Base-by-base conservation (phyloP, 2,329 filamentous ascomycete species). In the Fusarium luffae region DNA sequence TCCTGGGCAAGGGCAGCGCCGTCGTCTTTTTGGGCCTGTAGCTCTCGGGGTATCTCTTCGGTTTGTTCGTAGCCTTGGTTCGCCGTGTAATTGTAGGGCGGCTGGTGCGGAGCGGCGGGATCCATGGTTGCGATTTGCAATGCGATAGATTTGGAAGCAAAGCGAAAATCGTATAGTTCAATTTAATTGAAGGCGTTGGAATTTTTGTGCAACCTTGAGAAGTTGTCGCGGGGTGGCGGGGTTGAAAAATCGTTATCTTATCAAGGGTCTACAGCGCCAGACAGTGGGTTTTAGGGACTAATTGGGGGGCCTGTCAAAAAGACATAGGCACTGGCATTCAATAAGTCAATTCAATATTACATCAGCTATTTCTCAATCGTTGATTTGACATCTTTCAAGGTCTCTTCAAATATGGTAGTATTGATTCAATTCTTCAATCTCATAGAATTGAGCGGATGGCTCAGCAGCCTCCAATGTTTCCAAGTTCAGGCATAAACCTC, bases 31-130 rank as follows among this genome's bases (percentile, higher is more conserved):
- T 71, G 76, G 68, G 63, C 77, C 69, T 75, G 76, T 50, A 78
- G 72, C 64, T 77, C 75, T 68, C 65, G 75, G 62, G 75, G 77
- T 51, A 76, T 75, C 32, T 79, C 73, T 50, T 82, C 77, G 7
- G 79, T 79, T 51, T 77, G 75, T 54, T 81, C 76, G 71, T 85
- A 83, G 72, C 83, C 82, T 57, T 82, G 77, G 74, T 81, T 82
- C 34, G 81, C 77, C 13, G 78, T 81, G 68, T 84, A 84, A 13
- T 74, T 77, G 70, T 83, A 83, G 5, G 83, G 82, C 7, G 83
- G 82, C 68, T 85, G 77, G 63, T 84, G 82, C 47, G 83, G 82
- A 58, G 79, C 79, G 18, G 81, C 80, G 21, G 82, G 47, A 37
- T 71, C 34, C 67, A 76, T 71, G 32, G 12, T 57, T 44, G 28